Conservation (phyloP, 2,329 filamentous ascomycete species). For the Chrysoporthe austroafricana region DNA sequence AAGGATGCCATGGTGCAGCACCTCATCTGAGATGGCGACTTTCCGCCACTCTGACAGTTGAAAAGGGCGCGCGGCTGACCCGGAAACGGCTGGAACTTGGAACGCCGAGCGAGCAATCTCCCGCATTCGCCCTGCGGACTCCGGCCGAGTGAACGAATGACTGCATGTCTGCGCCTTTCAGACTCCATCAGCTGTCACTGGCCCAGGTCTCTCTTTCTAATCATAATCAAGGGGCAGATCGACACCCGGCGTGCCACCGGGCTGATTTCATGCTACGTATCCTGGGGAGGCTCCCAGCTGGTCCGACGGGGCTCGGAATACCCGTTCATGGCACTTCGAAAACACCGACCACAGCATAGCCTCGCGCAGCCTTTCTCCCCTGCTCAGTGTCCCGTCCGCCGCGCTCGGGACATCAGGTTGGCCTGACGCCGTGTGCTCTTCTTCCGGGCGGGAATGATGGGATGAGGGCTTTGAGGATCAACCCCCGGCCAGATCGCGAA, state of each 20-base stretch:
- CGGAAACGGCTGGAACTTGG: neutral
- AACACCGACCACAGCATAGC: neutral
- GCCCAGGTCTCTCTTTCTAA: neutral
- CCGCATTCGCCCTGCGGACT: slow-evolving; percentile 6
- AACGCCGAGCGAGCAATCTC: slow-evolving; percentile 1
- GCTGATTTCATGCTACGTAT: neutral
- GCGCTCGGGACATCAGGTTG: neutral
- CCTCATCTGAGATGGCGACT: neutral
- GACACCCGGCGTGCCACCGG: neutral
- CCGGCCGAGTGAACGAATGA: neutral
- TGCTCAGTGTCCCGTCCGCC: neutral
- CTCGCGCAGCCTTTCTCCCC: neutral
- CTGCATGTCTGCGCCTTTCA: slow-evolving; percentile 2
- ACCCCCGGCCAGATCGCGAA: slow-evolving; percentile 2
- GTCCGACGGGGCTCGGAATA: neutral
- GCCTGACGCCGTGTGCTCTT: neutral
- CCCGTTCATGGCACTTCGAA: neutral
- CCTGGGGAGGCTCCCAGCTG: neutral
- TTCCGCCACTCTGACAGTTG: neutral
- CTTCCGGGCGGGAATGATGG: neutral
- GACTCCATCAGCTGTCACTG: neutral
- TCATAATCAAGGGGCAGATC: neutral
- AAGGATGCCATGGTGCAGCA: neutral
- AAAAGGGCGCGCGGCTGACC: slow-evolving; percentile 5
- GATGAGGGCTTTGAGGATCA: too few relatives aligned